These are phyloP conservation scores for Euphorbia lathyris DNA, from an alignment of 345 rosid genomes.

Conservation along the genomic window DNA sequence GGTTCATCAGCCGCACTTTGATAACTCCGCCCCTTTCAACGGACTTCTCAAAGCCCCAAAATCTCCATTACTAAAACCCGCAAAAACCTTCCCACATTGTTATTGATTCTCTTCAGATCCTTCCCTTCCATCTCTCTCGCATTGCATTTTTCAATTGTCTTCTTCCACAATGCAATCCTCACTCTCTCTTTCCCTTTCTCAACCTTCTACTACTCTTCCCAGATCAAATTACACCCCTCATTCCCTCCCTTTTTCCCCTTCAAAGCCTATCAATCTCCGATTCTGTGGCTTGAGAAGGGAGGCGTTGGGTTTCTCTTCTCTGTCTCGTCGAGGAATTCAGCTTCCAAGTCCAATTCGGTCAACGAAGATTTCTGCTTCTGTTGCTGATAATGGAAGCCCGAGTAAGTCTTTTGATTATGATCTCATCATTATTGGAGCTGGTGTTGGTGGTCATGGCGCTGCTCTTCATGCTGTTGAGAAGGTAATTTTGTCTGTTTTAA, in stretches of 20 bases:
- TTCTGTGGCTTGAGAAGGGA: constrained; percentile 82
- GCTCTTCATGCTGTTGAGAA: constrained; percentile 96
- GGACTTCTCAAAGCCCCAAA: constrained; percentile 39
- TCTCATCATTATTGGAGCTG: constrained; percentile 90
- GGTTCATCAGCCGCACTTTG: constrained; percentile 56
- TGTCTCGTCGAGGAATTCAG: constrained; percentile 9
- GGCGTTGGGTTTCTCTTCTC: constrained; percentile 41
- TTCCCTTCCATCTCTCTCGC: constrained; percentile 44
- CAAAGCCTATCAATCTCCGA: constrained; percentile 53
- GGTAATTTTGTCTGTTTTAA: constrained; percentile 29
- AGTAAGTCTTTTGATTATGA: constrained; percentile 82
- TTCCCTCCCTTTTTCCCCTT: constrained; percentile 16
- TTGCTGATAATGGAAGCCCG: constrained; percentile 53
- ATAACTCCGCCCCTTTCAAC: constrained; percentile 52
- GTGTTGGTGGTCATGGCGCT: constrained; percentile 98
- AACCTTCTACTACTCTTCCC: constrained; percentile 22
- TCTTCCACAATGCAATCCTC: constrained; percentile 54
- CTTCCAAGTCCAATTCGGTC: constrained; percentile 17
- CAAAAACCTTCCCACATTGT: neutral
- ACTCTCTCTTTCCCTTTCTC: constrained; percentile 47
- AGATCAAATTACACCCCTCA: constrained; percentile 32
- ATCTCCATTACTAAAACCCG: neutral
- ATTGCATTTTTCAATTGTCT: too few relatives aligned
- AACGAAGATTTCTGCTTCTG: constrained; percentile 37
- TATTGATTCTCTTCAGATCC: constrained; percentile 13